Evolutionary conservation across 331 rosid genomes (phyloP).

Genomic region (Rhamnella rubrinervis): DNA sequence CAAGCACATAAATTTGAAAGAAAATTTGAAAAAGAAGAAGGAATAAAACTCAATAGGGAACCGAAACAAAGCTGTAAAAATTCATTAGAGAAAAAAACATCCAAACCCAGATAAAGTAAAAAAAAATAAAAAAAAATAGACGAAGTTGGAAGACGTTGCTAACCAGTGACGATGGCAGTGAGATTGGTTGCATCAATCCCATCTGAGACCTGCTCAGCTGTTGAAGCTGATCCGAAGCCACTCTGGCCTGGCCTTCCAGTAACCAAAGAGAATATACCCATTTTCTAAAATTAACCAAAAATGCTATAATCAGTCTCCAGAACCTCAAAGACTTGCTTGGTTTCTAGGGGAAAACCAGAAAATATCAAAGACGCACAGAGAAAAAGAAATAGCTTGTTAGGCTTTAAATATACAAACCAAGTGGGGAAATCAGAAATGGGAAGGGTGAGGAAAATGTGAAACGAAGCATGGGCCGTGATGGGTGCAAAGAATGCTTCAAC

Average conservation of each 20-base stretch:
- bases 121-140: not conserved
- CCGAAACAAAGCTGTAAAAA: not conserved
- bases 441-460: not conserved
- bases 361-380: too few species aligned
- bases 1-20: too few species aligned
- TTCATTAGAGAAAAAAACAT: too few species aligned
- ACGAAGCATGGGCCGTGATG: not conserved
- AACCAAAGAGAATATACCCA: constrained; percentile 51
- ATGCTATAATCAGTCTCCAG: not conserved
- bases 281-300: constrained; percentile 2
- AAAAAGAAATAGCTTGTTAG: too few species aligned
- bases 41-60: too few species aligned
- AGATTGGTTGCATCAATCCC: constrained; percentile 71
- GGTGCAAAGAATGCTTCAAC: not conserved
- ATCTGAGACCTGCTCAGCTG: constrained; percentile 72
- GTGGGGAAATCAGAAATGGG: too few species aligned
- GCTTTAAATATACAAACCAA: too few species aligned
- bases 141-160: not conserved
- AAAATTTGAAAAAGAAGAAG: not conserved
- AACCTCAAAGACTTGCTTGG: too few species aligned
- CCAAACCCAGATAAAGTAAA: not conserved
- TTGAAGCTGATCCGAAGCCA: constrained; percentile 91
- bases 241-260: constrained; percentile 72
- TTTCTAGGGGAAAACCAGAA: too few species aligned
- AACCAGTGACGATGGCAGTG: constrained; percentile 87